A percentile compares a stretch with the other conserved stretches of the same genome.
phyloP scores from a whole-genome alignment of 345 rosid species.

The Lagerstroemia speciosa region DNA sequence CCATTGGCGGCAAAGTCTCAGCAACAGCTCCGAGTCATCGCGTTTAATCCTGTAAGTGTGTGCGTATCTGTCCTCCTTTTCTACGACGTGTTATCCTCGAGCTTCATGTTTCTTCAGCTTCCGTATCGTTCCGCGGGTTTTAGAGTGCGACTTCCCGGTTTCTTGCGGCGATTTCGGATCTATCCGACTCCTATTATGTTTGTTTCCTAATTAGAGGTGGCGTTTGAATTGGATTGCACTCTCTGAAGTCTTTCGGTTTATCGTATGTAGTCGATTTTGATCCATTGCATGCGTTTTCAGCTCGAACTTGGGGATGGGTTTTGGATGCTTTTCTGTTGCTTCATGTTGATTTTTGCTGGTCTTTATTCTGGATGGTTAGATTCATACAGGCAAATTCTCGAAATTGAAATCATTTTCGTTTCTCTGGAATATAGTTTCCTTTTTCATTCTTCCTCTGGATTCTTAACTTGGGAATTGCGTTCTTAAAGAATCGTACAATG shows the following conservation, averaged over 20 bases:
- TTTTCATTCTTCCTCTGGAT: background rate
- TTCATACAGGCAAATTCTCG: background rate
- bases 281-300: slow-evolving; percentile 14
- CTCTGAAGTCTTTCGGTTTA: slow-evolving; percentile 10
- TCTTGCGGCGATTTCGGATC: slow-evolving; percentile 52
- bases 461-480: background rate
- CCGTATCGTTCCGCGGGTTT: background rate
- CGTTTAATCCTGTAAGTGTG: background rate
- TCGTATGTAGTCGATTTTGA: background rate
- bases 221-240: slow-evolving; percentile 24
- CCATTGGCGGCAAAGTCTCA: slow-evolving; percentile 3
- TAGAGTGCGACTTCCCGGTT: slow-evolving; percentile 15
- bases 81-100: background rate
- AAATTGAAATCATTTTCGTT: background rate
- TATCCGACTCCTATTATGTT: slow-evolving; percentile 20
- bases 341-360: background rate
- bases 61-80: background rate
- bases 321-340: background rate
- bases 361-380: background rate
- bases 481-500: background rate
- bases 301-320: background rate
- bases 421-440: background rate
- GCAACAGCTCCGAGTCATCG: background rate
- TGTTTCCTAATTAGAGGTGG: slow-evolving; percentile 22
- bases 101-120: background rate